Conservation (phyloP, 306 rosid species). For the Cicer judaicum region DNA sequence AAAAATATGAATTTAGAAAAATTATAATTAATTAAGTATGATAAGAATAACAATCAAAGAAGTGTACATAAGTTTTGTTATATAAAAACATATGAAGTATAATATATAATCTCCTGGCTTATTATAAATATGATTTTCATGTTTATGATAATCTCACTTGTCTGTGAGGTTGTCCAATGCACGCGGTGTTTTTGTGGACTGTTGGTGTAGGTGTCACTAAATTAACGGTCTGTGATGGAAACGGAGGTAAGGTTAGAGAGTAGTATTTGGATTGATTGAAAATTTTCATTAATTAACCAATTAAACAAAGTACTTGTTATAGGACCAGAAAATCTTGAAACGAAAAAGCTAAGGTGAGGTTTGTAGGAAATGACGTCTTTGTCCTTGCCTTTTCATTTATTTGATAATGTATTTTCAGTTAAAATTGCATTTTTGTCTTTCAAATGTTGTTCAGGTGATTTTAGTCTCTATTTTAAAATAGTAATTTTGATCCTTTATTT, state of each 20-base stretch:
- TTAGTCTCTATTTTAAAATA: no score
- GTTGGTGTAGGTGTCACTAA: slow-evolving; percentile 6
- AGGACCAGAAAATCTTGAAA: slow-evolving; percentile 37
- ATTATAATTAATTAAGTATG: no score
- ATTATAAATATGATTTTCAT: slow-evolving; percentile 6
- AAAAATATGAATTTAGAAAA: no score
- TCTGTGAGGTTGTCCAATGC: slow-evolving; percentile 12
- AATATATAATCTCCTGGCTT: no score
- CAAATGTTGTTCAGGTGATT: no score
- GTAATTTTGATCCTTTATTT: no score
- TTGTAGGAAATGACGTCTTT: slow-evolving; percentile 43
- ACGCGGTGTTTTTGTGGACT: background rate
- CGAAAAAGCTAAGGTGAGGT: background rate
- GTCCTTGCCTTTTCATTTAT: slow-evolving; percentile 44
- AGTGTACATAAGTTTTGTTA: no score
- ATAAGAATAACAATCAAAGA: no score
- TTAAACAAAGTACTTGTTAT: slow-evolving; percentile 39
- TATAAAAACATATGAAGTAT: no score
- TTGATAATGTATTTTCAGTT: background rate
- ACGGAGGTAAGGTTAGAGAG: slow-evolving; percentile 39
- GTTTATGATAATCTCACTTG: slow-evolving; percentile 47
- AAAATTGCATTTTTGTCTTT: no score
- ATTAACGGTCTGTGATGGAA: slow-evolving; percentile 49
- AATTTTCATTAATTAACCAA: slow-evolving; percentile 36
- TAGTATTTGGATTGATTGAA: slow-evolving; percentile 34